phyloP scores from a whole-genome alignment of 106 monocot species.

The Dioscorea dumetorum region DNA sequence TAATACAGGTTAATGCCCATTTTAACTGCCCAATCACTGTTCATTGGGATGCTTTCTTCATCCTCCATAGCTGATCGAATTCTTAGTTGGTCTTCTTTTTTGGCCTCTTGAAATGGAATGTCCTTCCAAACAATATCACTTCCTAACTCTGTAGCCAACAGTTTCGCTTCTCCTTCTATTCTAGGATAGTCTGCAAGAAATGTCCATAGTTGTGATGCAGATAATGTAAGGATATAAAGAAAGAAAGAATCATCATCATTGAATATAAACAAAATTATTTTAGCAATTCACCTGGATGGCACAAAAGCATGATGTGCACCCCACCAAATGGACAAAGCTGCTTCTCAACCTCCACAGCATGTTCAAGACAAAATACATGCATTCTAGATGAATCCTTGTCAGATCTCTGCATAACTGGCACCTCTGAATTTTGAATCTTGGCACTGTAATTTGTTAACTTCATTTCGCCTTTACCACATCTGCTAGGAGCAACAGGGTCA shows the following conservation, averaged over 20 bases:
- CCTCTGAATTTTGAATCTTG: constrained; percentile 11
- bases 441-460: constrained; percentile 4
- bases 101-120: constrained; percentile 44
- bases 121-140: constrained; percentile 48
- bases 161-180: constrained; percentile 63
- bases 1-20: constrained; percentile 77
- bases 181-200: constrained; percentile 56
- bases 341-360: constrained; percentile 70
- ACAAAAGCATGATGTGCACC: constrained; percentile 57
- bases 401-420: constrained; percentile 21
- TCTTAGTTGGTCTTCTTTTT: constrained; percentile 41
- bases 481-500: constrained; percentile 6
- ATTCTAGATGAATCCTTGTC: constrained; percentile 78
- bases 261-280: not conserved
- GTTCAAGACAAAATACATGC: constrained; percentile 92
- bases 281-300: constrained; percentile 67
- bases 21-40: constrained; percentile 82
- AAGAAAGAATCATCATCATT: not conserved
- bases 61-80: constrained; percentile 51
- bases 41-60: constrained; percentile 62
- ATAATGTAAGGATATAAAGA: not conserved
- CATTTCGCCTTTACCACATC: not conserved
- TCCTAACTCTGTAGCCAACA: constrained; percentile 50
- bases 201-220: not conserved
- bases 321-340: constrained; percentile 55